These are phyloP conservation scores for Candida khao-thaluensis DNA, from an alignment of 805 yeast species.

Conservation along the genomic window DNA sequence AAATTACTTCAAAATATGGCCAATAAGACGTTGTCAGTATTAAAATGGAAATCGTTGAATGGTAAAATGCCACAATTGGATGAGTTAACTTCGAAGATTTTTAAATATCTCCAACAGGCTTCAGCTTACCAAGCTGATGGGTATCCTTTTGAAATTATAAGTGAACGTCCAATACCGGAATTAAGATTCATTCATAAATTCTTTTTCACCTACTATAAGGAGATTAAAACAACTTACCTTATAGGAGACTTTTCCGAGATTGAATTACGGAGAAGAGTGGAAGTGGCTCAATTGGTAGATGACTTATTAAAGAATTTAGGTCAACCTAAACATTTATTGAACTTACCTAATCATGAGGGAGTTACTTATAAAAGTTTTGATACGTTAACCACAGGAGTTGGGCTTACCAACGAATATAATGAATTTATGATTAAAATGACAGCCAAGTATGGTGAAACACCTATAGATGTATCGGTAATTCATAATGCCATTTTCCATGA, in stretches of 20 bases:
- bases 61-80: constrained; percentile 40
- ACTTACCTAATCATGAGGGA: constrained; percentile 38
- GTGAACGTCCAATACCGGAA: constrained; percentile 34
- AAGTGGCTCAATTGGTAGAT: constrained; percentile 44
- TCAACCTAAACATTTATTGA: constrained; percentile 50
- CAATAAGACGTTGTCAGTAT: constrained; percentile 66
- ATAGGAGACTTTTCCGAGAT: constrained; percentile 20
- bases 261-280: constrained; percentile 23
- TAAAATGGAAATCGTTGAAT: constrained; percentile 61
- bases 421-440: constrained; percentile 76
- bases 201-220: constrained; percentile 32
- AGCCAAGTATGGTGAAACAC: constrained; percentile 48
- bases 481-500: constrained; percentile 68
- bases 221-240: constrained; percentile 31
- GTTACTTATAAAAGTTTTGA: constrained; percentile 47
- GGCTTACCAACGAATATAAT: constrained; percentile 47
- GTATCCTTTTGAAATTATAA: constrained; percentile 27
- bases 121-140: constrained; percentile 18
- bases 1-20: constrained; percentile 85
- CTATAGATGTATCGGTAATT: constrained; percentile 46
- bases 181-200: constrained; percentile 42
- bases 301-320: constrained; percentile 49
- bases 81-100: constrained; percentile 26
- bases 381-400: constrained; percentile 6
- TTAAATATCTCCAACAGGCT: constrained; percentile 26